Evolutionary conservation across 1,284 basidiomycete species (phyloP), one percentile per base, ranked within the genome.

Genomic region (Sporisorium graminicola): DNA sequence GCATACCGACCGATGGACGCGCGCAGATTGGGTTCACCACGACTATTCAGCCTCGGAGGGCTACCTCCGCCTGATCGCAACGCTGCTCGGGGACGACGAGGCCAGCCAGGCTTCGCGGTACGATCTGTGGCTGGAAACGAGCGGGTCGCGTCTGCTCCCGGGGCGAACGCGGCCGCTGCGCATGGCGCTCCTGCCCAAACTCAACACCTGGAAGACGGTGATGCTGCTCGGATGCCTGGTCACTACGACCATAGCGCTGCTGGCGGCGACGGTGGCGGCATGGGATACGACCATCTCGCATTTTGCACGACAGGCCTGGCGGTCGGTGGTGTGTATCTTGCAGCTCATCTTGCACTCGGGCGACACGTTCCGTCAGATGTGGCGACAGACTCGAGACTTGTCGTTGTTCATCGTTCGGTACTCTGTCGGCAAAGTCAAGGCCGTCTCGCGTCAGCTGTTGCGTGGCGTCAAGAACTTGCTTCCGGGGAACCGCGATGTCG

Each of bases 1-100:
- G 12, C 60, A 65, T 20, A 72, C 74, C 2, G n/a, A 6, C 16
- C 46, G 58, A 42, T 76, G 74, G 74, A 64, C 52, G 35, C 57
- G 47, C 0, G 68, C 74, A n/a, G 74, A 76, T 31, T 76, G 74
- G 74, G 68, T 76, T 22, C 49, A 68, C 46, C 63, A 76, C 62
- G 69, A 76, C 37, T 57, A 27, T 22, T 70, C 65, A 6, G 74
- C 74, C 0, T 66, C 74, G 13, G 74, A 76, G 43, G 74, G 74
- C 47, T 76, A 72, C 47, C 65, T 69, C 18, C 64, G 74, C 26
- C 67, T 76, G 74, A 54, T 72, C 5, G 51, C 55, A 16, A 63
- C 65, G 14, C 46, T 71, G 49, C 61, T 76, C 9, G 74, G 69
- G 5, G 74, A 68, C 27, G 50, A 65, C 9, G 47, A 50, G 1